Evolutionary conservation across 2,329 filamentous ascomycete genomes (phyloP), one percentile per base, ranked within the genome.

Genomic region (Calonectria crousiana): DNA sequence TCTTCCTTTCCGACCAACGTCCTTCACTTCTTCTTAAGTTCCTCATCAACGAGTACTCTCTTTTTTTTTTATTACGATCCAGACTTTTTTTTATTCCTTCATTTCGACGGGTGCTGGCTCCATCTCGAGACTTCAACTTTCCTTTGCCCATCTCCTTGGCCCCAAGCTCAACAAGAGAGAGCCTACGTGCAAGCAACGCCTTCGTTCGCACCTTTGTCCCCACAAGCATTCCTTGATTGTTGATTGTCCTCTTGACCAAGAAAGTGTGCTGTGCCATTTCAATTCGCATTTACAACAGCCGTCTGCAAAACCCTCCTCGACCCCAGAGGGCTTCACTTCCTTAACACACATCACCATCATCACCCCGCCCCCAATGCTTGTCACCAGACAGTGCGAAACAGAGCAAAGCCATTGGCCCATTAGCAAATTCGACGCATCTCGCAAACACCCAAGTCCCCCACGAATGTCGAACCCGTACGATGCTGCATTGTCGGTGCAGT

Each of bases 391-490:
- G 81, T 84, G 85, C 83, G 88, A 90, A 76, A 84, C 88, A 81
- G 88, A 91, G 81, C 86, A 88, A 83, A 90, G 84, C 84, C 87
- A 86, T 84, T 91, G 90, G 90, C 87, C 87, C 77, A 86, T 86
- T 78, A 87, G 84, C 86, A 90, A 89, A 84, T 87, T 88, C 81
- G 87, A 88, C 81, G 84, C 86, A 77, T 81, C 87, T 77, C 84
- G 85, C 79, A 88, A 87, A 78, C 80, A 85, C 70, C 83, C 86
- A 74, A 85, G 85, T 79, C 83, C 87, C 87, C 51, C 67, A 60
- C 90, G 89, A 84, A 91, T 91, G 90, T 90, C 90, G 85, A 89
- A 88, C 84, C 83, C 85, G 80, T 90, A 88, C 84, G 87, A 89
- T 81, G 80, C 86, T 74, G 86, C 88, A 78, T 83, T 89, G 83